Evolutionary conservation across 2,329 filamentous ascomycete species (phyloP), one percentile per base, ranked within the genome.

Genomic region (Ophiostoma populinum): DNA sequence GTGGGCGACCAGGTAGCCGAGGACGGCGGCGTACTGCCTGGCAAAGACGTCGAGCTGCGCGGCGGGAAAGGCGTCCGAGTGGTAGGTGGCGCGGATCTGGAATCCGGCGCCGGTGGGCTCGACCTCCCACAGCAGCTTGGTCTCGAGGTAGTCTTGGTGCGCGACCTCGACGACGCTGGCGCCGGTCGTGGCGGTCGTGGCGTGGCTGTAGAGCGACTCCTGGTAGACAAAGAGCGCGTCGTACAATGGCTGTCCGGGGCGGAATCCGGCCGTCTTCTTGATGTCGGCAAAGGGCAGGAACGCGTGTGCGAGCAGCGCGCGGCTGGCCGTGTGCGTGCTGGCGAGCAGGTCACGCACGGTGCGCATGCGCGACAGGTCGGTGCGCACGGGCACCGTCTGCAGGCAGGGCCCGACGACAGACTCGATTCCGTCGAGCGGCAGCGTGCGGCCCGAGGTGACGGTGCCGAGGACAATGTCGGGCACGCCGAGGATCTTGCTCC

Each of bases 151-250:
- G 49, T 94, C 86, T 5, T 64, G 53, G 35, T 78, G 72, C 18
- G 66, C 62, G 0, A 69, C 50, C 36, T 83, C 61, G 8, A 47
- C 52, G 0, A 87, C 57, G 2, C 50, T 24, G 3, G 52, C 45
- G 1, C 17, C 26, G 1, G 28, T 21, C 20, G 42, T 13, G 27
- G 34, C 26, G 1, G 28, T 21, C 20, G 42, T 13, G 27, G 34
- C 34, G 18, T 42, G 46, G 45, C 46, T 56, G 48, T 58, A 54
- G 1, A 78, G 57, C 0, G 75, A 79, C 48, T 92, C 77, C 46
- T 94, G 86, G 62, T 86, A 94, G 0, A 86, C 75, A 46, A 92
- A 76, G 0, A 93, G 58, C 1, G 75, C 65, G 44, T 92, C 80
- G 45, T 87, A 93, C 0, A 92, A 54, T 1, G 56, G 55, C 25